Evolutionary conservation across 345 rosid genomes (phyloP).

Genomic region (Lumnitzera littorea): DNA sequence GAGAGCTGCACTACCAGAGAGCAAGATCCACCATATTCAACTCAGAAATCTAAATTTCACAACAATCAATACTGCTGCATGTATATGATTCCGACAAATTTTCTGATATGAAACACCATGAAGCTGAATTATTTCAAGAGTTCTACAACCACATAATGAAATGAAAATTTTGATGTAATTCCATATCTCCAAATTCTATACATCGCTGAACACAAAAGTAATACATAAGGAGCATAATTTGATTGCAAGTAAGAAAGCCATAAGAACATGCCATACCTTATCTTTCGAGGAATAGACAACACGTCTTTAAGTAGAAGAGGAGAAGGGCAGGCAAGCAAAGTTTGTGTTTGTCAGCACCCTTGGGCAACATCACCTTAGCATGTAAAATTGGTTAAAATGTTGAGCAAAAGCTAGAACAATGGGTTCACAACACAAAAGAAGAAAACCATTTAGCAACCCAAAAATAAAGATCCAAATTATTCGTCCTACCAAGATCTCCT

Average conservation of each 20-base stretch:
- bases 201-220: too few relatives aligned
- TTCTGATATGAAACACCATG: too few relatives aligned
- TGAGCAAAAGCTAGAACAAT: neutral
- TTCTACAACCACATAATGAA: too few relatives aligned
- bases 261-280: constrained; percentile 45
- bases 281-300: constrained; percentile 51
- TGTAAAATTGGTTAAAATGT: neutral
- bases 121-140: too few relatives aligned
- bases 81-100: too few relatives aligned
- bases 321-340: constrained; percentile 64
- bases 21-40: too few relatives aligned
- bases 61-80: too few relatives aligned
- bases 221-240: neutral
- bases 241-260: too few relatives aligned
- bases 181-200: too few relatives aligned
- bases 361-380: constrained; percentile 87
- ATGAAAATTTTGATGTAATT: too few relatives aligned
- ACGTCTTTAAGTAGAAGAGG: constrained; percentile 68
- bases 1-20: too few relatives aligned
- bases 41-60: too few relatives aligned
- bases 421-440: neutral
- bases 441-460: neutral
- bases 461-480: neutral
- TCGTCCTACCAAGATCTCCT: constrained; percentile 78
- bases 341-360: constrained; percentile 74